Percentiles rank a stretch among this genome's conserved stretches.
These are phyloP conservation scores for Cadophora malorum DNA, from an alignment of 2,329 filamentous ascomycete genomes.

Conservation along the genomic window DNA sequence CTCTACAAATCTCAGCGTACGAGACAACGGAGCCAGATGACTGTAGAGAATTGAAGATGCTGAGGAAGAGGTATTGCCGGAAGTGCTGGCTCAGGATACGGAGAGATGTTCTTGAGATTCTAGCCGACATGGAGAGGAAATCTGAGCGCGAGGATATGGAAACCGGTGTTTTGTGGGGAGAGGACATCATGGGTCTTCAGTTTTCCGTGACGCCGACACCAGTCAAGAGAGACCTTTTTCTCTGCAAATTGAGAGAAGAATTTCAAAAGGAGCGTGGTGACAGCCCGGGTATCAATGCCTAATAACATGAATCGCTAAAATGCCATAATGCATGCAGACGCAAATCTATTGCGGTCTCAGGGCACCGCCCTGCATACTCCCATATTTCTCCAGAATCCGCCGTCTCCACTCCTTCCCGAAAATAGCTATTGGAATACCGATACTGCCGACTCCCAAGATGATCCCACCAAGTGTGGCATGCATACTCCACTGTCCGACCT, in stretches of 20 bases:
- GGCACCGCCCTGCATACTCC: conserved; percentile 6
- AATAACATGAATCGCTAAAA: not conserved
- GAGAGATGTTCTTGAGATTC: not conserved
- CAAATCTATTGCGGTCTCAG: conserved; percentile 2
- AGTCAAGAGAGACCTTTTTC: not conserved
- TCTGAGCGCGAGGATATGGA: not conserved
- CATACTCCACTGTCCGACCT: not conserved
- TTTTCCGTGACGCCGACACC: not conserved
- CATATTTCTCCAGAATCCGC: not conserved
- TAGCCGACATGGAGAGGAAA: not conserved
- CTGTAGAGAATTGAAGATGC: not conserved
- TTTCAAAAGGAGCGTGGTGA: not conserved
- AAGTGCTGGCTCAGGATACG: not conserved
- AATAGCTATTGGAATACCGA: conserved; percentile 6
- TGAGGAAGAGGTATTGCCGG: conserved; percentile 1
- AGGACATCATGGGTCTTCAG: not conserved
- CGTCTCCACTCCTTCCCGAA: not conserved
- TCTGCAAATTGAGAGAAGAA: not conserved
- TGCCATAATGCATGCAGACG: not conserved
- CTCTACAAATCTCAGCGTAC: not conserved
- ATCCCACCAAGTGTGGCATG: conserved; percentile 1
- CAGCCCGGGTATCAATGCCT: not conserved
- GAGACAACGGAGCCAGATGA: not conserved
- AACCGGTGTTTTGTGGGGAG: not conserved
- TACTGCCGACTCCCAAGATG: conserved; percentile 5